Evolutionary conservation across 441 rosid species (phyloP).

Genomic region (Pelargonium fulgidum): DNA sequence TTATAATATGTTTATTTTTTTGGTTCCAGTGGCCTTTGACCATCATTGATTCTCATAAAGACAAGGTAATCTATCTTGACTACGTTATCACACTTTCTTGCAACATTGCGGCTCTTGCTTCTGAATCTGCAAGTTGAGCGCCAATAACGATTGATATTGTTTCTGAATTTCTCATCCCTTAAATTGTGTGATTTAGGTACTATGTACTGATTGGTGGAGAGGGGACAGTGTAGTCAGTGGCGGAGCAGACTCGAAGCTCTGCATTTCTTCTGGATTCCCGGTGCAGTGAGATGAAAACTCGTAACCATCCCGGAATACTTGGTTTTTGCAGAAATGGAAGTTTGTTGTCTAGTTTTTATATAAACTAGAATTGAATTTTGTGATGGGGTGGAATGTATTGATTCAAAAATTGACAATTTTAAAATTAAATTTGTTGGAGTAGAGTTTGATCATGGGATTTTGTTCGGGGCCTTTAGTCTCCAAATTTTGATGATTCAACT

Average conservation of each 20-base stretch:
- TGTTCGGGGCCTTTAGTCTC: neutral
- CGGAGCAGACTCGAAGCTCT: conserved; percentile 75
- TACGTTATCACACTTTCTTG: neutral
- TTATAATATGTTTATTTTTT: conserved; percentile 1
- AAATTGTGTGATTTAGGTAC: conserved; percentile 42
- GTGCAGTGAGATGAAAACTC: conserved; percentile 42
- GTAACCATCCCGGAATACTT: neutral
- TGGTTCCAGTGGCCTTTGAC: conserved; percentile 88
- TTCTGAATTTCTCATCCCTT: neutral
- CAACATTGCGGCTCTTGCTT: conserved; percentile 10
- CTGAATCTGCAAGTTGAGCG: neutral
- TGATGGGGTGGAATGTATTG: neutral
- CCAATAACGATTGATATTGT: neutral
- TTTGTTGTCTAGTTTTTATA: neutral
- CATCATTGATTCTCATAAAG: conserved; percentile 68
- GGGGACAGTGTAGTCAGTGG: conserved; percentile 73
- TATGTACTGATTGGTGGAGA: conserved; percentile 96
- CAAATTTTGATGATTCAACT: neutral
- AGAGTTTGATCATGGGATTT: too few species aligned
- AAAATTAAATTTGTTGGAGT: too few species aligned
- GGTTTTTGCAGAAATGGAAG: neutral
- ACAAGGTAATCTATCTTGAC: conserved; percentile 46
- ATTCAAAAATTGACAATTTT: neutral
- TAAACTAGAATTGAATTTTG: neutral
- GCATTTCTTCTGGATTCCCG: conserved; percentile 57